Evolutionary conservation across 2,329 filamentous ascomycete genomes (phyloP).

Genomic region (Didymella segeticola): DNA sequence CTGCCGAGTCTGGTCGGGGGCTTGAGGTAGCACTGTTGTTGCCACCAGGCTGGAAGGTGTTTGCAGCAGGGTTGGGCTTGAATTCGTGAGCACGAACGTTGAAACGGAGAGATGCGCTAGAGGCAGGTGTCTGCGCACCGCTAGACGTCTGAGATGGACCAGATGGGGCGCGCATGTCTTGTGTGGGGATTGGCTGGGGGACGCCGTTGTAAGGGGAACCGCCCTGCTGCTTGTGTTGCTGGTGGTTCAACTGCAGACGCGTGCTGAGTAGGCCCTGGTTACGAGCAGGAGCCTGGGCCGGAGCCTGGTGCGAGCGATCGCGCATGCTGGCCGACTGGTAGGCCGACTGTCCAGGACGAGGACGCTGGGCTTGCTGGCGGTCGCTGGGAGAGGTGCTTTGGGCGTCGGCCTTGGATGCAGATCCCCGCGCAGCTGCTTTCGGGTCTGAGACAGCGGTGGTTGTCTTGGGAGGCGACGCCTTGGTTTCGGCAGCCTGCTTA

Average conservation of each 20-base stretch:
- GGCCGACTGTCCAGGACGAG: conserved; percentile 46
- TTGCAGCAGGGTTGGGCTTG: conserved; percentile 81
- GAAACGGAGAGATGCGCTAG: conserved; percentile 61
- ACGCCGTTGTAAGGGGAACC: conserved; percentile 56
- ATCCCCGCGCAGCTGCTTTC: conserved; percentile 42
- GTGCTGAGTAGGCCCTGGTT: conserved; percentile 56
- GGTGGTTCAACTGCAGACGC: conserved; percentile 59
- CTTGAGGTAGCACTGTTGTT: conserved; percentile 72
- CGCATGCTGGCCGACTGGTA: conserved; percentile 55
- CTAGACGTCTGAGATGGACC: conserved; percentile 67
- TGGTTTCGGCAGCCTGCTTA: conserved; percentile 69
- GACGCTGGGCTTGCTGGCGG: conserved; percentile 56
- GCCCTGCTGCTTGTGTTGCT: conserved; percentile 58
- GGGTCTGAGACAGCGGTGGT: conserved; percentile 50
- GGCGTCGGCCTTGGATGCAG: conserved; percentile 45
- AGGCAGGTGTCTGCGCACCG: conserved; percentile 60
- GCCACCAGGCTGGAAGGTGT: conserved; percentile 77
- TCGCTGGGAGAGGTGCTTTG: conserved; percentile 48
- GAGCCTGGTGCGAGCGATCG: conserved; percentile 52
- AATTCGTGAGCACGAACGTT: conserved; percentile 76
- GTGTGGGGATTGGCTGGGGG: conserved; percentile 63
- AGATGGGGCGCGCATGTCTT: conserved; percentile 74
- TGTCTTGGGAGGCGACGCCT: conserved; percentile 47
- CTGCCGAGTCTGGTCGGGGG: conserved; percentile 63
- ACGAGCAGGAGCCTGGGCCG: conserved; percentile 49